Evolutionary conservation across 2,329 filamentous ascomycete genomes (phyloP), one percentile per base, ranked within the genome.

Genomic region (Alternaria sp.): DNA sequence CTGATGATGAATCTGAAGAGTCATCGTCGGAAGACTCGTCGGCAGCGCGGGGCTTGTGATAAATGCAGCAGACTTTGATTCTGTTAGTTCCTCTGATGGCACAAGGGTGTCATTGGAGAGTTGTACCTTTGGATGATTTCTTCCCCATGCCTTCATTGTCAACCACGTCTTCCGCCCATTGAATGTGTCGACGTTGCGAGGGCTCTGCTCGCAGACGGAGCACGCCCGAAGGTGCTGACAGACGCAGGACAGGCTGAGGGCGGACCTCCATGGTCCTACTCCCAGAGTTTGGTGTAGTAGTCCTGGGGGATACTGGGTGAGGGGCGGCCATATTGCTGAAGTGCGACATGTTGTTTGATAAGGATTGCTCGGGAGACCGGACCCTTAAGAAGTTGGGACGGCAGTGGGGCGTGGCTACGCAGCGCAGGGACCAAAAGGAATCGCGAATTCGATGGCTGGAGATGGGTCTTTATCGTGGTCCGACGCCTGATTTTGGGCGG

Each of bases 81-180:
- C 26, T 26, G 43, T 61, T 43, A 57, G 58, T 4, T 34, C 14
- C 11, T 28, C 12, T 36, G 20, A 34, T 39, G 22, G 28, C 22
- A 41, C 9, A 24, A 36, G 46, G 18, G 47, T 18, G 41, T 41
- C 14, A 47, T 7, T 7, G 8, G n/a, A 11, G 24, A 12, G 18
- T 14, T 41, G 24, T 78, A 94, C 93, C 92, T 87, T 99, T 99
- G 18, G 92, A 96, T 66, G 88, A 94, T 82, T 98, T 99, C 80
- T 92, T 91, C 7, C 93, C 93, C 78, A 98, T 86, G 4, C 93
- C 93, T 80, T 99, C 95, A 74, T 99, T 99, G 80, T 99, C 94
- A 3, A 99, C 85, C 7, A 97, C 94, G 73, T 92, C 91, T 73
- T 95, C 92, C 7, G 93, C 93, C 95, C 95, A 99, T 78, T 91